Percentiles rank a stretch among this genome's conserved stretches.
Evolutionary conservation across 306 rosid genomes (phyloP).

Genomic region (Ammopiptanthus mongolicus): DNA sequence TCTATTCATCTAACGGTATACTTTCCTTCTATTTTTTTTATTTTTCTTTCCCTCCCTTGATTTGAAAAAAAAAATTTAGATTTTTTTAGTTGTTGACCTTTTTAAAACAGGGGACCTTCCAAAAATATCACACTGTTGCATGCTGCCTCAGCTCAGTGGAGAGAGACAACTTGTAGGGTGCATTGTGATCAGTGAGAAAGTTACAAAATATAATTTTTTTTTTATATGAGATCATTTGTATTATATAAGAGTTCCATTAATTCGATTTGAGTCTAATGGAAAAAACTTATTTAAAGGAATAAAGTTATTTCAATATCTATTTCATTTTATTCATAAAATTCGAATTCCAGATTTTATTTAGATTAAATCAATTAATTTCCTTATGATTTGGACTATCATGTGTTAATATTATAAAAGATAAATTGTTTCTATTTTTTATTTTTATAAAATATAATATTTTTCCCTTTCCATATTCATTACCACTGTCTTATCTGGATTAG

Average conservation of each 20-base stretch:
- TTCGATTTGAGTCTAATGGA: too few species aligned
- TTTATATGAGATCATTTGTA: too few species aligned
- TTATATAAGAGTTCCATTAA: too few species aligned
- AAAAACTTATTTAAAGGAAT: too few species aligned
- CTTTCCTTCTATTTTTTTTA: neutral
- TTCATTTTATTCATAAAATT: too few species aligned
- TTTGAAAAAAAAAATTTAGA: neutral
- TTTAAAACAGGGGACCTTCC: constrained; percentile 26
- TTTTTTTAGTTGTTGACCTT: constrained; percentile 15
- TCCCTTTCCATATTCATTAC: neutral
- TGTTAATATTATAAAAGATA: too few species aligned
- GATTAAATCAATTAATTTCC: too few species aligned
- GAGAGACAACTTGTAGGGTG: neutral
- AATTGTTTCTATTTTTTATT: neutral
- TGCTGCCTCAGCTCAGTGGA: constrained; percentile 26
- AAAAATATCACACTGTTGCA: constrained; percentile 30
- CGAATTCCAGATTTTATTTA: too few species aligned
- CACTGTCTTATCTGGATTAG: neutral
- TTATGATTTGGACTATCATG: too few species aligned
- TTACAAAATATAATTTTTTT: constrained; percentile 25
- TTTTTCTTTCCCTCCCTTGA: neutral
- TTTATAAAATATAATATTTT: neutral
- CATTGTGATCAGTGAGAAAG: constrained; percentile 21
- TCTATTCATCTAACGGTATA: neutral
- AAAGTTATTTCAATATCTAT: too few species aligned